Evolutionary conservation across 805 yeast genomes (phyloP).

Genomic region (Candida argentea): DNA sequence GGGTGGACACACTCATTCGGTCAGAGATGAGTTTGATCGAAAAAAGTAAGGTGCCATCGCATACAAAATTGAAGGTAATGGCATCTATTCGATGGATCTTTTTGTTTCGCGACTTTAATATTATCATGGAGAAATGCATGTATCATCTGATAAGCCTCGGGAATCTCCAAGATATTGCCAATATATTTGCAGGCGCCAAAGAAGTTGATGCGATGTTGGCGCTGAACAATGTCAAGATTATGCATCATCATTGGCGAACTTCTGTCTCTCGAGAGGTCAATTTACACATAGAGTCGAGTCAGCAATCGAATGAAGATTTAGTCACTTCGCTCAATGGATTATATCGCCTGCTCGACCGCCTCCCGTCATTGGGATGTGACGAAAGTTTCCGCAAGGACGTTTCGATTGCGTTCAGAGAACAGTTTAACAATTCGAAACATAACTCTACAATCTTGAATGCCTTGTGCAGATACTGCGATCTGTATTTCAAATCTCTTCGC

Average conservation of each 20-base stretch:
- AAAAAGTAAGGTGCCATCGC: too few species aligned
- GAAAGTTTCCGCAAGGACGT: conserved; percentile 5
- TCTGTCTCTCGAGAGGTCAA: neutral
- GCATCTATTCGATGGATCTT: too few species aligned
- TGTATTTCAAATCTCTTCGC: too few species aligned
- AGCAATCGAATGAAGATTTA: conserved; percentile 5
- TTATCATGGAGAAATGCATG: conserved; percentile 11
- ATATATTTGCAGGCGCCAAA: too few species aligned
- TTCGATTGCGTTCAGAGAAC: conserved; percentile 20
- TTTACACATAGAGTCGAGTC: neutral
- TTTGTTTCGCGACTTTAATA: conserved; percentile 17
- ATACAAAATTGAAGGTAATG: too few species aligned
- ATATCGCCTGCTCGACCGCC: neutral
- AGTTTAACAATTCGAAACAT: conserved; percentile 14
- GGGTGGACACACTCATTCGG: too few species aligned
- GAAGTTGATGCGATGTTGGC: too few species aligned
- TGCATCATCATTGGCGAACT: conserved; percentile 1
- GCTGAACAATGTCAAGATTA: conserved; percentile 1
- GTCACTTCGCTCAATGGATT: neutral
- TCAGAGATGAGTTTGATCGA: too few species aligned
- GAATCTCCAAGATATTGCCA: neutral
- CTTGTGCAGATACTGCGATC: conserved; percentile 24
- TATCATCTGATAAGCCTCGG: conserved; percentile 9
- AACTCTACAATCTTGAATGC: conserved; percentile 11
- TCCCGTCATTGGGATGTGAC: conserved; percentile 7